phyloP scores from a whole-genome alignment of 352 stramenopile species.

The Phytophthora pinifolia region DNA sequence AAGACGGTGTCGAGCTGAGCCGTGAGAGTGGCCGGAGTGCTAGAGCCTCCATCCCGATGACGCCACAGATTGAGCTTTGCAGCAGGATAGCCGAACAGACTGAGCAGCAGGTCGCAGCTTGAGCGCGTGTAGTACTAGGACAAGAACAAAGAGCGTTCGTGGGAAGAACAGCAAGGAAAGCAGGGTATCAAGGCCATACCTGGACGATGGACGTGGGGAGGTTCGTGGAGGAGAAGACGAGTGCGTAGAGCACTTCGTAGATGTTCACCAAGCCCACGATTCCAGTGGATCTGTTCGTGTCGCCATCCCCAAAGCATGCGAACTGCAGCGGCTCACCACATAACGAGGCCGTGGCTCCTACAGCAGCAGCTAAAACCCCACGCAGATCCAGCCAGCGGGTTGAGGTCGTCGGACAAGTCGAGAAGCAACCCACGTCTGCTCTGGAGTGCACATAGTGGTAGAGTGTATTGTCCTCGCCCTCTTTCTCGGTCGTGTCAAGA shows the following conservation, averaged over 20 bases:
- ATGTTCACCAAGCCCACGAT: slow-evolving; percentile 51
- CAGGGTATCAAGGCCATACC: not conserved
- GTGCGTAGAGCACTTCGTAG: slow-evolving; percentile 55
- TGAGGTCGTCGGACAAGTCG: not conserved
- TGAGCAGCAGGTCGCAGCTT: slow-evolving; percentile 54
- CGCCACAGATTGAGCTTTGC: slow-evolving; percentile 36
- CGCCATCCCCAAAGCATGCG: slow-evolving; percentile 31
- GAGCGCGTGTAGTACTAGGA: slow-evolving; percentile 51
- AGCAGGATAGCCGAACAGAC: slow-evolving; percentile 51
- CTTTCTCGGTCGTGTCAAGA: slow-evolving; percentile 63
- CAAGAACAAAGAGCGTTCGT: too few species aligned
- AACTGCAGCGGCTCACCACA: slow-evolving; percentile 44
- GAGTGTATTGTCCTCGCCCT: slow-evolving; percentile 70
- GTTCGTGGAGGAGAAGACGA: slow-evolving; percentile 35
- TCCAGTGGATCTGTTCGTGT: slow-evolving; percentile 5
- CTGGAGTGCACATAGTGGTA: slow-evolving; percentile 35
- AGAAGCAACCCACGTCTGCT: slow-evolving; percentile 12
- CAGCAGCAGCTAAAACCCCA: slow-evolving; percentile 57
- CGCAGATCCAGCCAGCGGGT: slow-evolving; percentile 44
- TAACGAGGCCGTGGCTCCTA: slow-evolving; percentile 49
- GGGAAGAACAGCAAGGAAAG: too few species aligned
- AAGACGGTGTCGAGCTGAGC: slow-evolving; percentile 33
- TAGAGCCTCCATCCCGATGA: slow-evolving; percentile 15
- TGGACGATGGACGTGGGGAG: slow-evolving; percentile 20
- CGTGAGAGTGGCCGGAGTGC: slow-evolving; percentile 11